phyloP scores from a whole-genome alignment of 768 basidiomycete genomes.

The Boletus bicolor region DNA sequence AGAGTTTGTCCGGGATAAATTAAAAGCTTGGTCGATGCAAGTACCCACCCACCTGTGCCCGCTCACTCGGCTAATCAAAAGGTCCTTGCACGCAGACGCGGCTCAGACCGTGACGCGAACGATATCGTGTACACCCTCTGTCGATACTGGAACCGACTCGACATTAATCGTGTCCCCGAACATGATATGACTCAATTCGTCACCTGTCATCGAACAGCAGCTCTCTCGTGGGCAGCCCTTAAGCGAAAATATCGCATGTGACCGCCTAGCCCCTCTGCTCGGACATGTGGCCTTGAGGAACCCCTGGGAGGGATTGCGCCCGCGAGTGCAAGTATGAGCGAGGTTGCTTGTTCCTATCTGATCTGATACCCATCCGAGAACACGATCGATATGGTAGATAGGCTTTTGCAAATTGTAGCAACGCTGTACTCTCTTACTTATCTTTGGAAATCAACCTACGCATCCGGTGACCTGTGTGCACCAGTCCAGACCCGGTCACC shows the following conservation, averaged over 20 bases:
- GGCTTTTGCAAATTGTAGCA: slow-evolving; percentile 17
- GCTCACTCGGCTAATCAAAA: slow-evolving; percentile 16
- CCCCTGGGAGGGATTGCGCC: background rate
- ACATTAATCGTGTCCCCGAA: slow-evolving; percentile 84
- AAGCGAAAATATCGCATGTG: slow-evolving; percentile 70
- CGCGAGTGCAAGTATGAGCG: slow-evolving; percentile 1
- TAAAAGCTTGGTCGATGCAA: slow-evolving; percentile 81
- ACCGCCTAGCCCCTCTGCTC: slow-evolving; percentile 5
- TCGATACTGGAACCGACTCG: slow-evolving; percentile 77
- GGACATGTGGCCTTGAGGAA: slow-evolving; percentile 1
- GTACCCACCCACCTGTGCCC: slow-evolving; percentile 19
- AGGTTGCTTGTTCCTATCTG: slow-evolving; percentile 26
- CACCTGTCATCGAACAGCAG: slow-evolving; percentile 52
- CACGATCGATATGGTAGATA: slow-evolving; percentile 17
- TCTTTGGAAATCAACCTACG: slow-evolving; percentile 16
- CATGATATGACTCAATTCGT: slow-evolving; percentile 83
- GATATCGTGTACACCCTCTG: slow-evolving; percentile 71
- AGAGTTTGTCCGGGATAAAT: slow-evolving; percentile 82
- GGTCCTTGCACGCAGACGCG: slow-evolving; percentile 46
- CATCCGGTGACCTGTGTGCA: background rate
- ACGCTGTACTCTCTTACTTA: slow-evolving; percentile 21
- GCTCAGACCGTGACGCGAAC: slow-evolving; percentile 68
- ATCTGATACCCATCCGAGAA: slow-evolving; percentile 23
- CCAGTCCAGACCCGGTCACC: background rate
- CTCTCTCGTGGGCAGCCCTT: slow-evolving; percentile 70